Conservation (phyloP, 306 rosid genomes). For the Trifolium subterraneum region DNA sequence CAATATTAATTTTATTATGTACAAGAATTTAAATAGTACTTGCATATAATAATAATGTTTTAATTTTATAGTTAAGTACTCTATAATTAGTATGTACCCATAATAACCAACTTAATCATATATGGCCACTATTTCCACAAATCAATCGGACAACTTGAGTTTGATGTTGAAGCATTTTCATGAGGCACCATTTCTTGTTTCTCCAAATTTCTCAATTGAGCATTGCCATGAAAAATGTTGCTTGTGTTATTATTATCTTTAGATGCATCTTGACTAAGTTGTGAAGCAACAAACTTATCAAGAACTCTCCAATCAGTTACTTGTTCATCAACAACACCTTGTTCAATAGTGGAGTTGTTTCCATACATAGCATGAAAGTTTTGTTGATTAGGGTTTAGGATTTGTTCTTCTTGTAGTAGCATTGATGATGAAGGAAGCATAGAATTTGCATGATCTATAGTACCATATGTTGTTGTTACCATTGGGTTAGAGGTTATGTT, state of each 20-base stretch:
- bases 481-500: slow-evolving; percentile 9
- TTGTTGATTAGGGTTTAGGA: slow-evolving; percentile 32
- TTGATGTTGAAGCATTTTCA: slow-evolving; percentile 59
- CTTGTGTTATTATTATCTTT: slow-evolving; percentile 48
- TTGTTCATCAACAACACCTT: slow-evolving; percentile 41
- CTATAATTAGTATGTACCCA: slow-evolving; percentile 55
- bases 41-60: slow-evolving; percentile 28
- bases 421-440: slow-evolving; percentile 45
- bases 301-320: slow-evolving; percentile 91
- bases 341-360: slow-evolving; percentile 40
- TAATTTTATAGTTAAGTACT: slow-evolving; percentile 36
- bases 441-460: slow-evolving; percentile 40
- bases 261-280: slow-evolving; percentile 73
- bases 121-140: slow-evolving; percentile 58
- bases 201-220: slow-evolving; percentile 48
- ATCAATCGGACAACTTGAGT: slow-evolving; percentile 63
- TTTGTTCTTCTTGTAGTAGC: slow-evolving; percentile 39
- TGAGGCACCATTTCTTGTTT: slow-evolving; percentile 58
- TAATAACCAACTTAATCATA: neutral
- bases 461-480: slow-evolving; percentile 42
- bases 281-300: slow-evolving; percentile 95
- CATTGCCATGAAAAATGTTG: slow-evolving; percentile 41
- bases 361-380: slow-evolving; percentile 47
- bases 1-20: slow-evolving; percentile 58
- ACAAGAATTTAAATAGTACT: slow-evolving; percentile 53